These are phyloP conservation scores for Phytophthora meadii DNA, from an alignment of 352 stramenopile genomes.

Conservation along the genomic window DNA sequence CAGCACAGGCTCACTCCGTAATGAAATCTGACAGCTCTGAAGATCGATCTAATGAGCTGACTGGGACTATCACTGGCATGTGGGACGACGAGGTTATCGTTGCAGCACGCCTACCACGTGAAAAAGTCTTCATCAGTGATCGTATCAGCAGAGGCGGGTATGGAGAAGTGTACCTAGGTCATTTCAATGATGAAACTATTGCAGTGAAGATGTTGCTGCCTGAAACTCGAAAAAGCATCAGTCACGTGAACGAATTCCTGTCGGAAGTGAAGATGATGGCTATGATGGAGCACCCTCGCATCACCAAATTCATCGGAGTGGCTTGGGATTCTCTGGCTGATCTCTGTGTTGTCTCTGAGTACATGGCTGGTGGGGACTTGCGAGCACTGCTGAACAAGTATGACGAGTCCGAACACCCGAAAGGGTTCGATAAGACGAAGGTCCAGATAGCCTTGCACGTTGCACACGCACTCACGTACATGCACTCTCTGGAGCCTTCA, in stretches of 20 bases:
- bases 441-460: slow-evolving; percentile 17
- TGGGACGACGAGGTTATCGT: slow-evolving; percentile 44
- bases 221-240: slow-evolving; percentile 36
- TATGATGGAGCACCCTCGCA: slow-evolving; percentile 44
- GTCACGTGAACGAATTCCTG: slow-evolving; percentile 56
- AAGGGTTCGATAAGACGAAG: slow-evolving; percentile 18
- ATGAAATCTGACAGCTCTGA: slow-evolving; percentile 8
- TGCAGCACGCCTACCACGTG: slow-evolving; percentile 42
- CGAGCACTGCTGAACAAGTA: slow-evolving; percentile 18
- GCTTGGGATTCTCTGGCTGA: slow-evolving; percentile 26
- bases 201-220: slow-evolving; percentile 44
- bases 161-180: slow-evolving; percentile 42
- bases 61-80: slow-evolving; percentile 22
- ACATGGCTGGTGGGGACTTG: slow-evolving; percentile 23
- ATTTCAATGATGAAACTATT: slow-evolving; percentile 37
- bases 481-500: slow-evolving; percentile 17
- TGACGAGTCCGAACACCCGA: slow-evolving; percentile 6
- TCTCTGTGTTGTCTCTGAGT: slow-evolving; percentile 22
- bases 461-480: slow-evolving; percentile 21
- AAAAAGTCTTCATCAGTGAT: slow-evolving; percentile 36
- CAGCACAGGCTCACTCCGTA: slow-evolving; percentile 4
- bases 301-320: slow-evolving; percentile 25
- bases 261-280: slow-evolving; percentile 61
- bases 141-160: slow-evolving; percentile 38
- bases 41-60: slow-evolving; percentile 6